Percentiles rank a stretch among this genome's conserved stretches.
Conservation (phyloP, 108 stramenopile species). For the Discostella stelligeroides region DNA sequence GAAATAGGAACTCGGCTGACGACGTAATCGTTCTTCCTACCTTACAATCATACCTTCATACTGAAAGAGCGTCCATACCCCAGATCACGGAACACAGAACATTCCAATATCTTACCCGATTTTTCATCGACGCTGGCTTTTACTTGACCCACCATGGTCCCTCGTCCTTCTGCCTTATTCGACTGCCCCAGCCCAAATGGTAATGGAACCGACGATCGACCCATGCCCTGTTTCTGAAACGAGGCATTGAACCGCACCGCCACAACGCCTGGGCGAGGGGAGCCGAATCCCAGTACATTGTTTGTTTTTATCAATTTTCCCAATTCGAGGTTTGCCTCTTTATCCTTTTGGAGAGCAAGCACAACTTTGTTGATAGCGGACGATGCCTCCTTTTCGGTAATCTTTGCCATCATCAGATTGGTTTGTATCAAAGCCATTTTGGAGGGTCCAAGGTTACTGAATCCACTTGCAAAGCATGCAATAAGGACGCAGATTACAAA, state of each 20-base stretch:
- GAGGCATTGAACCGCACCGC: conserved; percentile 85
- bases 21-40: too few species aligned
- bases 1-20: too few species aligned
- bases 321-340: conserved; percentile 65
- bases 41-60: conserved; percentile 54
- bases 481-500: conserved; percentile 1
- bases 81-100: conserved; percentile 86
- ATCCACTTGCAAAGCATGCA: background rate
- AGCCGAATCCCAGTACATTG: conserved; percentile 74
- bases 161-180: conserved; percentile 70
- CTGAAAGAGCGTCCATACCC: conserved; percentile 87
- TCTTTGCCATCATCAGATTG: conserved; percentile 38
- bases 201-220: conserved; percentile 59
- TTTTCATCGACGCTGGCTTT: conserved; percentile 70
- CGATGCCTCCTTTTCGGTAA: conserved; percentile 68
- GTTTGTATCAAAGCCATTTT: background rate
- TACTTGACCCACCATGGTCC: conserved; percentile 89
- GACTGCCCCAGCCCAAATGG: conserved; percentile 82
- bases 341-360: conserved; percentile 68
- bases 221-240: conserved; percentile 75
- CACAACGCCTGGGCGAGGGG: conserved; percentile 55
- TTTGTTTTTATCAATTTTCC: conserved; percentile 72
- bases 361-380: conserved; percentile 82
- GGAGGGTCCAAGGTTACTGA: background rate
- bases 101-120: conserved; percentile 67